Evolutionary conservation across 768 basidiomycete species (phyloP), one percentile per base, ranked within the genome.

Genomic region (Cyathus striatus): DNA sequence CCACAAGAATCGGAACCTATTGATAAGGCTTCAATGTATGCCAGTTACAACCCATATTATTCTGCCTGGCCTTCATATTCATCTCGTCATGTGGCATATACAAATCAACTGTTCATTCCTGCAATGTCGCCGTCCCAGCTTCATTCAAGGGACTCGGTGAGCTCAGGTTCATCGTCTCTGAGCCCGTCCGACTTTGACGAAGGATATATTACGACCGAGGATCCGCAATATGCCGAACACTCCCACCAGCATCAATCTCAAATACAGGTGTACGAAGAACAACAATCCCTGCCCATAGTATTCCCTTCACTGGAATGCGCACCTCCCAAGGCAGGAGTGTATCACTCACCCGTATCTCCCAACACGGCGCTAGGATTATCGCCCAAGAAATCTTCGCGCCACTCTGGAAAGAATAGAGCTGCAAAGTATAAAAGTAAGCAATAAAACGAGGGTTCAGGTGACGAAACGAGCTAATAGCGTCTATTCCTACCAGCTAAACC

Each of bases 401-500:
- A 9, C 12, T 9, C 35, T 6, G 7, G 9, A 23, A 62, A 63
- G 43, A 59, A 63, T 27, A 69, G 69, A 44, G 47, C 55, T 9
- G 42, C 62, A 23, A 66, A 68, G 32, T 72, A 67, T 47, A 73
- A 71, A 48, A 75, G 73, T 73, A 41, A 14, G 68, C 57, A n/a
- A n/a, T n/a, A n/a, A n/a, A n/a, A n/a, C n/a, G n/a, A n/a, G n/a
- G n/a, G n/a, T n/a, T n/a, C n/a, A n/a, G n/a, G n/a, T n/a, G n/a
- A n/a, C n/a, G n/a, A n/a, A n/a, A n/a, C n/a, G n/a, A n/a, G n/a
- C n/a, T n/a, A n/a, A n/a, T n/a, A n/a, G n/a, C n/a, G n/a, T n/a
- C n/a, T n/a, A n/a, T 22, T 26, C 3, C 35, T n/a, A 18, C n/a
- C 41, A 83, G 81, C 79, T 1, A 82, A 82, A 45, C 74, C 73